These are phyloP conservation scores for Aspergillus latus DNA, from an alignment of 2,329 filamentous ascomycete species.

Conservation along the genomic window DNA sequence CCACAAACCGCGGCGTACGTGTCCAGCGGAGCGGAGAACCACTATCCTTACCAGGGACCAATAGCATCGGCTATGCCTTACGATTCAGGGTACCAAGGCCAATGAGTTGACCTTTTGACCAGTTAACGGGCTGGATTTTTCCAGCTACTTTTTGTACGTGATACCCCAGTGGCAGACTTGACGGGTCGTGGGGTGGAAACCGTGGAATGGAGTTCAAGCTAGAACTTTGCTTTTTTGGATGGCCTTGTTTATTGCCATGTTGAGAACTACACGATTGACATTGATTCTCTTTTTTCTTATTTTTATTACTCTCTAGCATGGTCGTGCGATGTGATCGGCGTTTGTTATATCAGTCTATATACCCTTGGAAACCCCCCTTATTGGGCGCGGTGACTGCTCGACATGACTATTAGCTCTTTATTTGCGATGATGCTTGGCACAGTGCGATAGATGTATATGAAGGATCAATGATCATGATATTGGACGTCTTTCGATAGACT, in stretches of 20 bases:
- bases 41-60: slow-evolving; percentile 19
- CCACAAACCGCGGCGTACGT: slow-evolving; percentile 25
- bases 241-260: not conserved
- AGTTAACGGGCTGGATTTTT: not conserved
- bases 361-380: not conserved
- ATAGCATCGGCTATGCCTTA: slow-evolving; percentile 19
- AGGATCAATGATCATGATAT: not conserved
- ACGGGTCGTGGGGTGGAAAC: not conserved
- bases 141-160: not conserved
- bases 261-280: not conserved
- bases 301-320: not conserved
- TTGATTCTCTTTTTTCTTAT: not conserved
- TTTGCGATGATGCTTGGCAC: not conserved
- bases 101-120: slow-evolving; percentile 16
- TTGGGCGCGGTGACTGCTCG: not conserved
- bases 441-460: not conserved
- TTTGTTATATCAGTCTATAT: not conserved
- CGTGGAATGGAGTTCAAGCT: not conserved
- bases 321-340: not conserved
- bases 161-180: slow-evolving; percentile 5
- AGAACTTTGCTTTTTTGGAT: not conserved
- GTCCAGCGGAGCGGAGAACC: slow-evolving; percentile 25
- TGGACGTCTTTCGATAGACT: not conserved
- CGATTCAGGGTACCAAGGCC: slow-evolving; percentile 19
- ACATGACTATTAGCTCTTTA: not conserved